A percentile compares a stretch with the other conserved stretches of the same genome.
Evolutionary conservation across 495 filamentous ascomycete species (phyloP).

Genomic region (Lasiosphaeriaceae sp.): DNA sequence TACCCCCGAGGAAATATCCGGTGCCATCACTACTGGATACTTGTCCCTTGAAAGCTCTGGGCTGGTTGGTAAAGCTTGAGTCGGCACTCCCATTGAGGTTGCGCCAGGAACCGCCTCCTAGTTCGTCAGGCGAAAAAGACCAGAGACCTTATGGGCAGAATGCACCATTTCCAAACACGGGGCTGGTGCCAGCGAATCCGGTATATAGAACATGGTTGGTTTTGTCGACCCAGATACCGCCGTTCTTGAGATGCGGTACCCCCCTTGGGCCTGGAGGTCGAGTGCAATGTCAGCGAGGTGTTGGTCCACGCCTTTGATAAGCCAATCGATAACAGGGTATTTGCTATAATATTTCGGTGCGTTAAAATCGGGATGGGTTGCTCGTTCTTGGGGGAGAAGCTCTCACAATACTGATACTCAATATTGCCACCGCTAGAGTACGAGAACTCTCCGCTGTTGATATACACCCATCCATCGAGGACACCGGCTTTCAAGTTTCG

Average conservation of each 20-base stretch:
- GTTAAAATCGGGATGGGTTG: not conserved
- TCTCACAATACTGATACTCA: constrained; percentile 20
- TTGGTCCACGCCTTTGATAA: constrained; percentile 17
- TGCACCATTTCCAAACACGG: constrained; percentile 11
- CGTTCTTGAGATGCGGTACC: constrained; percentile 11
- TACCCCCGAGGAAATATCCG: constrained; percentile 22
- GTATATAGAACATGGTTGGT: constrained; percentile 15
- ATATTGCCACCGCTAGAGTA: constrained; percentile 6
- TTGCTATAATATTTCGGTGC: constrained; percentile 1
- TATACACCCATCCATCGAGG: constrained; percentile 18
- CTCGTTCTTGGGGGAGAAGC: not conserved
- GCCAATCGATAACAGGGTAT: constrained; percentile 21
- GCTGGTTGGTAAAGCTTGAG: constrained; percentile 7
- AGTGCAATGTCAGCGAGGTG: constrained; percentile 9
- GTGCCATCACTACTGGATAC: constrained; percentile 14
- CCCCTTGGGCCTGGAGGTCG: constrained; percentile 14
- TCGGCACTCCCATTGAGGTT: constrained; percentile 20
- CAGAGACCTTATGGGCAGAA: constrained; percentile 15
- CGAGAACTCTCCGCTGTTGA: constrained; percentile 22
- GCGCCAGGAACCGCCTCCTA: constrained; percentile 14
- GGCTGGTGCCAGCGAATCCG: constrained; percentile 17
- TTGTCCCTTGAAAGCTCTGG: constrained; percentile 16
- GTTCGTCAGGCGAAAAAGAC: constrained; percentile 18
- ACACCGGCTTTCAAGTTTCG: constrained; percentile 15
- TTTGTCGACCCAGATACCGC: constrained; percentile 23